Base-by-base conservation (phyloP, 371 early-diverging fungal species). In the Lichtheimia corymbifera region DNA sequence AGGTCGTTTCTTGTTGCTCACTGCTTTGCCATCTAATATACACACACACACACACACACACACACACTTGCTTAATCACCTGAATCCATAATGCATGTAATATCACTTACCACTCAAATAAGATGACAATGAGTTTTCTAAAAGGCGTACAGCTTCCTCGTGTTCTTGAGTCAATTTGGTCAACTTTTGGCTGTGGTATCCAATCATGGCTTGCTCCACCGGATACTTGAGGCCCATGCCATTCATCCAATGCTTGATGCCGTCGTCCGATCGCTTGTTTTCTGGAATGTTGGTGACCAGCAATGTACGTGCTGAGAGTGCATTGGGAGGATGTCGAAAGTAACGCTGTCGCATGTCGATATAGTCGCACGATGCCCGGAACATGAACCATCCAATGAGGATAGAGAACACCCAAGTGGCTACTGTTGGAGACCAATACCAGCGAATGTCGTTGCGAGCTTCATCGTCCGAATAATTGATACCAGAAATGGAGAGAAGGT, bases 111-210 rank as follows among this genome's bases (percentile, higher is more conserved):
- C 85, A 41, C 69, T 76, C 55, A 86, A 70, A 70, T 84, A 90
- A 55, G 74, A 81, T 40, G 87, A 79, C 53, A 95, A 67, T 5
- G 87, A 78, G 27, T 71, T 74, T 68, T 95, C 95, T 14, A 95
- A 65, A 12, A 77, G 63, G 14, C 75, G 70, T 24, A 93, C 93
- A 14, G 80, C 76, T 53, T 77, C 61, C 59, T 90, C 83, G 61
- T 95, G 94, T 54, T 86, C 71, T 28, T 84, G 72, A 50, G 90
- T 83, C 43, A 92, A 68, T 4, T 86, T 81, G 9, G 90, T 85
- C 52, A 95, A 64, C 50, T 84, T 81, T 14, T 83, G 76, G 25
- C 87, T 84, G 51, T 91, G 86, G 44, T 88, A 83, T 20, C 92
- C 94, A 40, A 93, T 83, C 56, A 90, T 76, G 1, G 81, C 86